Base-by-base conservation (phyloP, 2,329 filamentous ascomycete species). In the Aureobasidium sp. region DNA sequence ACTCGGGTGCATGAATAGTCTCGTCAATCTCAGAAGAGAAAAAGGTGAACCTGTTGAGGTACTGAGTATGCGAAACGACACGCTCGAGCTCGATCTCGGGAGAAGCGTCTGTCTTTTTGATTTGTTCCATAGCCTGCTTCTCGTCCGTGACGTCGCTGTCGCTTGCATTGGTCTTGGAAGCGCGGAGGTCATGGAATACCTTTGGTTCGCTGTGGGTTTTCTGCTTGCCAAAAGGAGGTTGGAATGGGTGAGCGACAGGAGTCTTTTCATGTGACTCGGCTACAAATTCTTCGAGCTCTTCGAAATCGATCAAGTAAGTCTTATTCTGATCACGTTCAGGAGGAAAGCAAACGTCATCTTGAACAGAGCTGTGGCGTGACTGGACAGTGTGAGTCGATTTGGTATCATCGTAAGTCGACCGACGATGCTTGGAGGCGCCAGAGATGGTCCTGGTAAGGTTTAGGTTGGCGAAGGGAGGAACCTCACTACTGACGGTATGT, bases 11-110 rank as follows among this genome's bases (percentile, higher is more conserved):
- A 71, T 97, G 92, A 64, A 97, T 91, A 1, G 92, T 96, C 56
- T 91, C 92, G 71, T 97, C 92, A 75, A 91, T 88, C 61, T 94
- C 90, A 0, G 94, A 97, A 0, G 92, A 97, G 76, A 99, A 99
- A 77, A 97, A 97, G 66, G 92, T 94, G 78, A 96, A 97, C 5
- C 93, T 85, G 71, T 92, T 94, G 36, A 84, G 82, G 39, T 70
- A 68, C 23, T 70, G 68, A 7, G 63, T 64, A 48, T 66, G 66
- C 64, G 68, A 70, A 9, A 64, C 55, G 12, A 66, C 66, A 20
- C 65, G 65, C 42, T 67, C 63, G 9, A 73, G 59, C 29, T 65
- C 63, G 15, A 67, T 65, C 3, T 68, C 68, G 13, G 67, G 68
- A 12, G 62, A 71, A n/a, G 71, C 67, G 39, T 50, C 47, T 34